Evolutionary conservation across 768 basidiomycete species (phyloP).

Genomic region (Collybia sp.): DNA sequence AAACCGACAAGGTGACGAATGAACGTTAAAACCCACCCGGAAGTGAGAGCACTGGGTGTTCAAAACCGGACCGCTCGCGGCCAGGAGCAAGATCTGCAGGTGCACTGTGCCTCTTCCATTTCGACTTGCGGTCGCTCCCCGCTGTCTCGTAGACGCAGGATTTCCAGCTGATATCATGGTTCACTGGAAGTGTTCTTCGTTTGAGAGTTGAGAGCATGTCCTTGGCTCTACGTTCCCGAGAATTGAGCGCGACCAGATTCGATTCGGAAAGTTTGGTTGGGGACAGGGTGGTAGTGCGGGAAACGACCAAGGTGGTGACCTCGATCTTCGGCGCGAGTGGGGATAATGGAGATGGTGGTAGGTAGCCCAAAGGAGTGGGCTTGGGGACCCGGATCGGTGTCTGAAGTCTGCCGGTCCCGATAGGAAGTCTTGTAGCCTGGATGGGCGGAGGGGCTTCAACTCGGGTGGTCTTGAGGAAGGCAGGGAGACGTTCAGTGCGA

Average conservation of each 20-base stretch:
- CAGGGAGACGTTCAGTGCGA: constrained; percentile 23
- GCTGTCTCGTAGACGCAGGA: constrained; percentile 9
- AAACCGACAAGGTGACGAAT: background rate
- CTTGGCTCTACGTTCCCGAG: constrained; percentile 51
- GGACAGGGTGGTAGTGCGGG: constrained; percentile 37
- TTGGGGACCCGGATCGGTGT: constrained; percentile 32
- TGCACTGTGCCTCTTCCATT: constrained; percentile 54
- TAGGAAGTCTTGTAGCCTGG: constrained; percentile 19
- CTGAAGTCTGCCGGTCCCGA: constrained; percentile 37
- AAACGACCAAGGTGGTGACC: constrained; percentile 44
- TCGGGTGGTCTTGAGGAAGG: constrained; percentile 19
- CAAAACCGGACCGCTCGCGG: constrained; percentile 48
- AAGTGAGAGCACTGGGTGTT: constrained; percentile 52
- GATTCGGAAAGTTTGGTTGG: constrained; percentile 46
- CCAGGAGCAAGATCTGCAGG: constrained; percentile 53
- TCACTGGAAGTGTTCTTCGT: constrained; percentile 46
- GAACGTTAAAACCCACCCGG: constrained; percentile 53
- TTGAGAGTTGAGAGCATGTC: constrained; percentile 64
- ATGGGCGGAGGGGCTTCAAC: constrained; percentile 7
- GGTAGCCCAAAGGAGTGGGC: constrained; percentile 18
- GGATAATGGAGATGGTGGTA: constrained; percentile 29
- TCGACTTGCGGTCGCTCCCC: constrained; percentile 24
- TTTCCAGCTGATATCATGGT: constrained; percentile 15
- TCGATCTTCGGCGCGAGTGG: constrained; percentile 38
- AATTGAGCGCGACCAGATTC: constrained; percentile 46